These are phyloP conservation scores for Lyophyllum shimeji DNA, from an alignment of 768 basidiomycete species.

Conservation along the genomic window DNA sequence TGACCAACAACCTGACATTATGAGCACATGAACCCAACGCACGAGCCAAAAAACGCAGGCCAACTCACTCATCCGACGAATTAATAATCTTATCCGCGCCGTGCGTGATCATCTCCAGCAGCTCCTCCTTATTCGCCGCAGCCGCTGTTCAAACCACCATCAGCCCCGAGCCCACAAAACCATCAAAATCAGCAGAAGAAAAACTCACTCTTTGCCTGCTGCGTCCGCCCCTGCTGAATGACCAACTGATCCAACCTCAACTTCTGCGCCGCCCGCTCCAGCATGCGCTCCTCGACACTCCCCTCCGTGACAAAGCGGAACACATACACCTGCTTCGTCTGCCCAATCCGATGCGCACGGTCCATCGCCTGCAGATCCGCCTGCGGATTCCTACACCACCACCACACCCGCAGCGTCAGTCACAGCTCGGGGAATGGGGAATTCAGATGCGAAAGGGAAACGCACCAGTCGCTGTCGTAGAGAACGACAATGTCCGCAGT, in stretches of 20 bases:
- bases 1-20: constrained; percentile 67
- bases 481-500: constrained; percentile 93
- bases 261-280: constrained; percentile 95
- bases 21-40: not conserved
- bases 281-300: constrained; percentile 93
- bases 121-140: constrained; percentile 92
- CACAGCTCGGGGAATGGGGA: not conserved
- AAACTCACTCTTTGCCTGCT: constrained; percentile 71
- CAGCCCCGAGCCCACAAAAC: constrained; percentile 1
- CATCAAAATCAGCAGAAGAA: not conserved
- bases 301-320: constrained; percentile 97
- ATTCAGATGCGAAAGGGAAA: constrained; percentile 6
- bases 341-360: constrained; percentile 93
- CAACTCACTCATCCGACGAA: constrained; percentile 63
- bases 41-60: not conserved
- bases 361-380: constrained; percentile 99
- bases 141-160: constrained; percentile 48
- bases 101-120: constrained; percentile 97
- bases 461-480: constrained; percentile 94
- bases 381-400: constrained; percentile 84
- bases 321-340: constrained; percentile 96
- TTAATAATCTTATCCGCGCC: constrained; percentile 98
- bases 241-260: constrained; percentile 93
- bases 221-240: constrained; percentile 91
- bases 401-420: constrained; percentile 4